Conservation (phyloP, 257 asterid genomes). For the Solanum clarkiae region DNA sequence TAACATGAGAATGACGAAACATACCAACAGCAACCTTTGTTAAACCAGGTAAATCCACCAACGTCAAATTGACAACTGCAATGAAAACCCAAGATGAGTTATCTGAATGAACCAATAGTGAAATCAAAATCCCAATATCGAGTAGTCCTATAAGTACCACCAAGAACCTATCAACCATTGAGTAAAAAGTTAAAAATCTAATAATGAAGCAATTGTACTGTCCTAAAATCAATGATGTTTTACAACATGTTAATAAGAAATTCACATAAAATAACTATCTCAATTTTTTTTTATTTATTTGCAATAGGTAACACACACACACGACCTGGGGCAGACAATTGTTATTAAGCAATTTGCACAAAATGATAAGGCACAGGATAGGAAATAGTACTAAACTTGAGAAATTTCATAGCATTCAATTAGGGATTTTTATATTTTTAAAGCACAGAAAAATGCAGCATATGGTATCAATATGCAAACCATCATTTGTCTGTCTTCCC, state of each 20-base stretch:
- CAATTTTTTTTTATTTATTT: background rate
- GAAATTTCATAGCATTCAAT: background rate
- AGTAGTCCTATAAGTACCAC: background rate
- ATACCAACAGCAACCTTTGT: slow-evolving; percentile 41
- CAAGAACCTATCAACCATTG: background rate
- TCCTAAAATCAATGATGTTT: background rate
- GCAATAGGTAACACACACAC: background rate
- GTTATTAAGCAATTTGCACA: background rate
- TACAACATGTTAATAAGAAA: background rate
- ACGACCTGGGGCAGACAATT: background rate
- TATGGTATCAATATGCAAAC: background rate
- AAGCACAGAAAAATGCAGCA: background rate
- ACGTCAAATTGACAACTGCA: slow-evolving; percentile 37
- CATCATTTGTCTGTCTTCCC: background rate
- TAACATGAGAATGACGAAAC: background rate
- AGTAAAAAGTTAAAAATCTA: background rate
- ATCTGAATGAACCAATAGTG: background rate
- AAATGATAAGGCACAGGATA: background rate
- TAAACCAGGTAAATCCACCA: slow-evolving; percentile 38
- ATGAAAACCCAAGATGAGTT: background rate
- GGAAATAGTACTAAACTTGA: background rate
- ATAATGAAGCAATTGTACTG: background rate
- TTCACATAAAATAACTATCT: background rate
- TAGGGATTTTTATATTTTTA: background rate
- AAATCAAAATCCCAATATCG: background rate